Percentiles rank a stretch among this genome's conserved stretches.
Conservation (phyloP, 2,329 filamentous ascomycete species). For the Sporothrix schenckii region DNA sequence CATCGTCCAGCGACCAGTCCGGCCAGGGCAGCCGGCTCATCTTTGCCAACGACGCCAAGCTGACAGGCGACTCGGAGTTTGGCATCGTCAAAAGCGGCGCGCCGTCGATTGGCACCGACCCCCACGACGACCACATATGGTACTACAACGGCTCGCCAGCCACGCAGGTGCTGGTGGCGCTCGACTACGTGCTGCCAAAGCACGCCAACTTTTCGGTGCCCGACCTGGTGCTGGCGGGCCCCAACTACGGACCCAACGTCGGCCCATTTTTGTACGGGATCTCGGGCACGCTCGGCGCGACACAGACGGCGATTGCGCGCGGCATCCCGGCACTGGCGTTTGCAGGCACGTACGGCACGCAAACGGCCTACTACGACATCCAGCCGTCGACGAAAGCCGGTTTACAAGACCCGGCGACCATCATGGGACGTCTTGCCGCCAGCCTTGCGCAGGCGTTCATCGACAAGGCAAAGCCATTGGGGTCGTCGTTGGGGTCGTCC, state of each 20-base stretch:
- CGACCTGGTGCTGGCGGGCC: conserved; percentile 58
- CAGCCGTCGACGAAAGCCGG: conserved; percentile 38
- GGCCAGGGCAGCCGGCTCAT: conserved; percentile 50
- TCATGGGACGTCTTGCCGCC: conserved; percentile 35
- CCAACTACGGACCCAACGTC: conserved; percentile 59
- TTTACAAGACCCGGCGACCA: conserved; percentile 37
- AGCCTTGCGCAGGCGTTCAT: conserved; percentile 37
- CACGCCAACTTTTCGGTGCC: conserved; percentile 53
- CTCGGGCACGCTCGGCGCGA: conserved; percentile 55
- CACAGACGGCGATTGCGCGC: conserved; percentile 54
- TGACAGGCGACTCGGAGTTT: conserved; percentile 50
- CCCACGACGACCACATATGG: conserved; percentile 58
- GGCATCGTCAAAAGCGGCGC: conserved; percentile 51
- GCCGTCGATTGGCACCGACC: conserved; percentile 55
- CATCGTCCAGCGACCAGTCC: conserved; percentile 49
- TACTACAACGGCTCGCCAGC: conserved; percentile 64
- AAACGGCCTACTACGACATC: conserved; percentile 50
- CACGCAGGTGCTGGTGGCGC: conserved; percentile 57
- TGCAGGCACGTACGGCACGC: conserved; percentile 48
- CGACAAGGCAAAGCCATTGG: conserved; percentile 29
- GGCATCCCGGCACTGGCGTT: conserved; percentile 56
- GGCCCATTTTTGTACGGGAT: conserved; percentile 59
- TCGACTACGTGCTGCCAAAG: conserved; percentile 58
- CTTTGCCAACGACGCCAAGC: conserved; percentile 49
- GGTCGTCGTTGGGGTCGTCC: no score